phyloP scores from a whole-genome alignment of 768 basidiomycete species.

The Gyrodon lividus region DNA sequence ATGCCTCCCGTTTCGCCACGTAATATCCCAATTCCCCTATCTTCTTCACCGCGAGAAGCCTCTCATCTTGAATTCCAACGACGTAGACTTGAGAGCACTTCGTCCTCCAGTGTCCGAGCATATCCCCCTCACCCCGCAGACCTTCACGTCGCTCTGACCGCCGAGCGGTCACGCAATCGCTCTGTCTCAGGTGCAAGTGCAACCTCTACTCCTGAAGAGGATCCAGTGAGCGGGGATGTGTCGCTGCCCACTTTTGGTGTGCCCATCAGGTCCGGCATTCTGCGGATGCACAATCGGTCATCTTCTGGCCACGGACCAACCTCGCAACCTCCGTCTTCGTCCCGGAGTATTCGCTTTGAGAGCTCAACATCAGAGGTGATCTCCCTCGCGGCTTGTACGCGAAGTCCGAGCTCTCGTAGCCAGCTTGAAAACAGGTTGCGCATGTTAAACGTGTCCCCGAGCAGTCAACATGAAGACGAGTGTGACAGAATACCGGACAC shows the following conservation, averaged over 20 bases:
- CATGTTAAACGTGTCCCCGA: slow-evolving; percentile 16
- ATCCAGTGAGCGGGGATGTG: slow-evolving; percentile 22
- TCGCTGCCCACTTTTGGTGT: slow-evolving; percentile 23
- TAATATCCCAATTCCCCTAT: slow-evolving; percentile 20
- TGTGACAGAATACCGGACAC: slow-evolving; percentile 33
- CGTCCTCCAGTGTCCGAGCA: slow-evolving; percentile 21
- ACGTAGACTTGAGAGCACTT: slow-evolving; percentile 22
- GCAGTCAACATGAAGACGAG: slow-evolving; percentile 22
- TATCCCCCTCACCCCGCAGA: slow-evolving; percentile 46
- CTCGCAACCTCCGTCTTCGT: slow-evolving; percentile 19
- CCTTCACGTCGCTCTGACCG: slow-evolving; percentile 44
- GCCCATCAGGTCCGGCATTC: slow-evolving; percentile 36
- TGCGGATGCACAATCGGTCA: slow-evolving; percentile 41
- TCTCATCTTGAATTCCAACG: slow-evolving; percentile 17
- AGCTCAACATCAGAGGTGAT: slow-evolving; percentile 30
- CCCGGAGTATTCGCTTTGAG: slow-evolving; percentile 35
- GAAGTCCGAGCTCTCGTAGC: slow-evolving; percentile 25
- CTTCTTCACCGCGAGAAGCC: slow-evolving; percentile 32
- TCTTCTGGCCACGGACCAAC: slow-evolving; percentile 30
- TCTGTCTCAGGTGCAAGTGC: slow-evolving; percentile 36
- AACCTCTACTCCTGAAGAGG: slow-evolving; percentile 21
- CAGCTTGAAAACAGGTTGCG: slow-evolving; percentile 29
- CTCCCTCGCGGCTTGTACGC: slow-evolving; percentile 24
- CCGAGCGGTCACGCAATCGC: slow-evolving; percentile 32
- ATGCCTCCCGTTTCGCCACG: slow-evolving; percentile 31